Evolutionary conservation across 148 eudicot species (phyloP).

Genomic region (Camellia sinensis): DNA sequence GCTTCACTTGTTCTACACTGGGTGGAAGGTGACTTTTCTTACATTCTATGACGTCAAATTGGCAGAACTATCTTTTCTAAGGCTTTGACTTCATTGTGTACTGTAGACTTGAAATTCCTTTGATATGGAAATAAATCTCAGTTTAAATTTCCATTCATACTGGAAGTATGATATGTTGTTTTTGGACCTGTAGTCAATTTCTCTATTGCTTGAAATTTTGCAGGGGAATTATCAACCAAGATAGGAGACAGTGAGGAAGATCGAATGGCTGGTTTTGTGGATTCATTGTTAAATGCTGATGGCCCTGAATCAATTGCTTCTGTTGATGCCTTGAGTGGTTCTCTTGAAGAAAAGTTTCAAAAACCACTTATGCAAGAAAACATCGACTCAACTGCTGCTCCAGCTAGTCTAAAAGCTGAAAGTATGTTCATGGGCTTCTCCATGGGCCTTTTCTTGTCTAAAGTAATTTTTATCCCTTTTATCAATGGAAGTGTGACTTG

Average conservation of each 20-base stretch:
- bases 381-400: slow-evolving; percentile 17
- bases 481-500: neutral
- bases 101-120: neutral
- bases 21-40: slow-evolving; percentile 66
- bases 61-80: neutral
- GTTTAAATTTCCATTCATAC: neutral
- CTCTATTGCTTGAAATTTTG: slow-evolving; percentile 18
- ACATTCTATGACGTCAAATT: neutral
- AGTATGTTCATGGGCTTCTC: slow-evolving; percentile 41
- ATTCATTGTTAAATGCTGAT: slow-evolving; percentile 51
- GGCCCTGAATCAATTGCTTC: slow-evolving; percentile 26
- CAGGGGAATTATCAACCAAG: slow-evolving; percentile 54
- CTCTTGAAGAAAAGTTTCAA: slow-evolving; percentile 32
- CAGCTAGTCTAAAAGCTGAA: slow-evolving; percentile 33
- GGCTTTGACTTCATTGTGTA: neutral
- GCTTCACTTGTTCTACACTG: slow-evolving; percentile 64
- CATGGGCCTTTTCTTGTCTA: neutral
- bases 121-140: neutral
- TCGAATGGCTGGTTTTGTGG: slow-evolving; percentile 77
- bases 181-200: neutral
- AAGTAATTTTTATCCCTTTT: neutral
- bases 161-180: neutral
- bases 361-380: slow-evolving; percentile 26
- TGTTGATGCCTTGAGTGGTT: slow-evolving; percentile 24
- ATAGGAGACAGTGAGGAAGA: slow-evolving; percentile 48